phyloP scores from a whole-genome alignment of 1,139 yeast species.

The Hansenula sp. region DNA sequence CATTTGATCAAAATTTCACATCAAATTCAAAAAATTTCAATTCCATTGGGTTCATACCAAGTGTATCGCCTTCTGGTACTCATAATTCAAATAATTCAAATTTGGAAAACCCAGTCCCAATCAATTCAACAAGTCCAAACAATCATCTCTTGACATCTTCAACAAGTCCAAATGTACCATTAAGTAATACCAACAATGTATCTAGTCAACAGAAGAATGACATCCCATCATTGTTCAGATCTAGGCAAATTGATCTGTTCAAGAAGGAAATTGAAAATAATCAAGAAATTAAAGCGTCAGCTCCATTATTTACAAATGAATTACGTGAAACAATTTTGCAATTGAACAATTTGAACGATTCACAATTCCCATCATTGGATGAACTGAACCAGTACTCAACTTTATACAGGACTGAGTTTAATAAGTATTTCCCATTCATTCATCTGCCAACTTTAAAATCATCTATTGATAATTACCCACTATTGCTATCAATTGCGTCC shows the following conservation, averaged over 20 bases:
- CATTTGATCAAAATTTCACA: constrained; percentile 47
- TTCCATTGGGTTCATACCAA: constrained; percentile 55
- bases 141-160: neutral
- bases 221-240: constrained; percentile 51
- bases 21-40: constrained; percentile 36
- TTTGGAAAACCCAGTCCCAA: constrained; percentile 2
- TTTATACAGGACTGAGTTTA: constrained; percentile 70
- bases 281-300: constrained; percentile 9
- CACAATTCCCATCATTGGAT: constrained; percentile 69
- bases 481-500: constrained; percentile 79
- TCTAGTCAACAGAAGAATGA: no score
- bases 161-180: constrained; percentile 3
- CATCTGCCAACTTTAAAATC: constrained; percentile 68
- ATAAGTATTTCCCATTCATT: constrained; percentile 77
- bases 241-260: constrained; percentile 58
- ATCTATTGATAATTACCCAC: constrained; percentile 62
- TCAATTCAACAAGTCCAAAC: constrained; percentile 4
- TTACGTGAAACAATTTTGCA: constrained; percentile 51
- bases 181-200: neutral
- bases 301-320: constrained; percentile 41
- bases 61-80: constrained; percentile 17
- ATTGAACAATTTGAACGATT: constrained; percentile 43
- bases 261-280: constrained; percentile 32
- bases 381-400: constrained; percentile 73
- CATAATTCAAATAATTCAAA: constrained; percentile 4